Conservation (phyloP, 2,329 filamentous ascomycete species). For the Aspergillus awamori region DNA sequence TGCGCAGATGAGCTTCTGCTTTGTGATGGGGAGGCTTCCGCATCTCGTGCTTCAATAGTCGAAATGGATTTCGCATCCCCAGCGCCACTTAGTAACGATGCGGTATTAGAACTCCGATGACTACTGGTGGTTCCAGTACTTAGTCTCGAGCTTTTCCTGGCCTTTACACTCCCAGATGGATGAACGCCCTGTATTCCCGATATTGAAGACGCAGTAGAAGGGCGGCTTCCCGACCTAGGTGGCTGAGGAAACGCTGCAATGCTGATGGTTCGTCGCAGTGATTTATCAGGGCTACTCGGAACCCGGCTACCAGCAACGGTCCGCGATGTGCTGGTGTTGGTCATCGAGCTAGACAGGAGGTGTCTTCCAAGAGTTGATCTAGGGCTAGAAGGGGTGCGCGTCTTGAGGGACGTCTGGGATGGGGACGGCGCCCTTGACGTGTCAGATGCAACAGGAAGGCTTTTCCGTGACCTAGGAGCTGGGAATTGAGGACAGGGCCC, state of each 20-base stretch:
- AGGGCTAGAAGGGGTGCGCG: slow-evolving; percentile 62
- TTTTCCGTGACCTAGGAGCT: slow-evolving; percentile 71
- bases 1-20: slow-evolving; percentile 91
- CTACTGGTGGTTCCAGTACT: slow-evolving; percentile 58
- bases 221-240: slow-evolving; percentile 68
- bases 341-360: slow-evolving; percentile 51
- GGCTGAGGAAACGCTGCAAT: slow-evolving; percentile 94
- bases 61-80: slow-evolving; percentile 75
- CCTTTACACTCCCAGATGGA: slow-evolving; percentile 46
- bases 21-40: slow-evolving; percentile 80
- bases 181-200: slow-evolving; percentile 38
- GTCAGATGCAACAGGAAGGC: slow-evolving; percentile 55
- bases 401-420: slow-evolving; percentile 55
- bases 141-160: slow-evolving; percentile 59
- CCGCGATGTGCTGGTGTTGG: slow-evolving; percentile 60
- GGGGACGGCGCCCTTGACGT: slow-evolving; percentile 47
- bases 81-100: slow-evolving; percentile 77
- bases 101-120: slow-evolving; percentile 57
- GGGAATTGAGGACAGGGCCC: slow-evolving; percentile 75
- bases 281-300: slow-evolving; percentile 61
- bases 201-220: slow-evolving; percentile 59
- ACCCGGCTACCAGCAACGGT: slow-evolving; percentile 59
- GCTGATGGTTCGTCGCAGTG: slow-evolving; percentile 83
- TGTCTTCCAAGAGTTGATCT: slow-evolving; percentile 56
- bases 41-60: slow-evolving; percentile 65